Evolutionary conservation across 495 filamentous ascomycete species (phyloP), one percentile per base, ranked within the genome.

Genomic region (Parachaetomium inaequale): DNA sequence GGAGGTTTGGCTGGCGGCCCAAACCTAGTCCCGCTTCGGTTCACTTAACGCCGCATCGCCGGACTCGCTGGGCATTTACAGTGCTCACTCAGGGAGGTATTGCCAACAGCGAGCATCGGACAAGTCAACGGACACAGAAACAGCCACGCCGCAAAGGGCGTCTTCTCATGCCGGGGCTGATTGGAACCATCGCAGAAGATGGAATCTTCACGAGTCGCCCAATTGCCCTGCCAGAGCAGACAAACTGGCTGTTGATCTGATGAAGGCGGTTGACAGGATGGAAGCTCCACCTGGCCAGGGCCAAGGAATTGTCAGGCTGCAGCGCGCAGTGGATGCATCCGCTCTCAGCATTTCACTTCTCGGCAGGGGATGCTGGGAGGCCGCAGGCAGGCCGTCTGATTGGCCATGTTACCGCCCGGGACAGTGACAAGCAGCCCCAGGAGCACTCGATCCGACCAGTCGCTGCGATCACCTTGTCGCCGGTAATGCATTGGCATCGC

Each of bases 341-440:
- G 50, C 47, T 53, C 63, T 14, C 57, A 36, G 59, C 45, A 51
- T 51, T 42, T 25, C 19, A 17, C 32, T 49, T 52, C 47, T 56
- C 50, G 64, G 54, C 59, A 59, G 55, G 60, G 65, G 63, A 66
- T 64, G 69, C 67, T 63, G 63, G 55, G 58, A 50, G 55, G 26
- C 54, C 45, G 65, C 46, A 63, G 65, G 25, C 55, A 45, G 65
- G 59, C 50, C 5, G n/a, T 61, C 10, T 78, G 68, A 79, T 79
- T 79, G 76, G 76, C 59, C 63, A 51, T 62, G 68, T 76, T 77
- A 69, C 69, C 76, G 76, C 76, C 76, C 73, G 65, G 63, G 53
- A 69, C 61, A 61, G 75, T 78, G 75, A 76, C 64, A 59, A 67
- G 60, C 45, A 64, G 57, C 59, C 56, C 49, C 51, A 38, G 57